Base-by-base conservation (phyloP, 768 basidiomycete species). In the Fomitopsis pulvina region DNA sequence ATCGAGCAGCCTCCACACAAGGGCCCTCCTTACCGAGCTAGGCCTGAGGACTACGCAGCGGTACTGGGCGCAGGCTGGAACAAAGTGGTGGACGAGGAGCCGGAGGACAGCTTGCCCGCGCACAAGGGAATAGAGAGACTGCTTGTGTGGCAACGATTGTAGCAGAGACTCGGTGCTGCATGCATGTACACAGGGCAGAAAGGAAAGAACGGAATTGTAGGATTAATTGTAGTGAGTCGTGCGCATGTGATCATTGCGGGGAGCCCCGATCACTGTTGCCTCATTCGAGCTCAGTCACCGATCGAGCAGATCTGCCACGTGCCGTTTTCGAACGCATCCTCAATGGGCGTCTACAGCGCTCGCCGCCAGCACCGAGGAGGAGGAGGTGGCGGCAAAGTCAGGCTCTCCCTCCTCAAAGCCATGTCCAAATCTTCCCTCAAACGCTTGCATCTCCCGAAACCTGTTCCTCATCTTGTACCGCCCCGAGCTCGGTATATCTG, bases 11-110 rank as follows among this genome's bases (percentile, higher is more conserved):
- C 67, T 3, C 54, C 63, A 0, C 72, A 75, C 2, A 58, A 57
- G 0, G 85, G 86, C 0, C 87, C 85, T 1, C 85, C 86, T 0
- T 85, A 71, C 60, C 80, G 72, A 20, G 74, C 87, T 24, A 66
- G 74, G 4, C 73, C 76, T 0, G 77, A 80, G 34, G 74, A 81
- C 45, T 85, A 84, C 46, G 66, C 67, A 4, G 72, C 74, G 3
- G 70, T 72, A 1, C 69, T 87, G 2, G 70, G 71, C 0, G 65
- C 66, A 0, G 65, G 68, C 5, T 83, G 83, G 72, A 68, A 71
- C 50, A 78, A 77, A 57, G 71, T 84, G 0, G 50, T 77, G 4
- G 79, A 81, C 42, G 71, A 73, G 52, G 60, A 76, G 2, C 80
- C 84, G 0, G 66, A 68, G 34, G 34, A 37, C 20, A 75, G 72